phyloP scores from a whole-genome alignment of 495 filamentous ascomycete genomes.

The Amphirosellinia nigrospora region DNA sequence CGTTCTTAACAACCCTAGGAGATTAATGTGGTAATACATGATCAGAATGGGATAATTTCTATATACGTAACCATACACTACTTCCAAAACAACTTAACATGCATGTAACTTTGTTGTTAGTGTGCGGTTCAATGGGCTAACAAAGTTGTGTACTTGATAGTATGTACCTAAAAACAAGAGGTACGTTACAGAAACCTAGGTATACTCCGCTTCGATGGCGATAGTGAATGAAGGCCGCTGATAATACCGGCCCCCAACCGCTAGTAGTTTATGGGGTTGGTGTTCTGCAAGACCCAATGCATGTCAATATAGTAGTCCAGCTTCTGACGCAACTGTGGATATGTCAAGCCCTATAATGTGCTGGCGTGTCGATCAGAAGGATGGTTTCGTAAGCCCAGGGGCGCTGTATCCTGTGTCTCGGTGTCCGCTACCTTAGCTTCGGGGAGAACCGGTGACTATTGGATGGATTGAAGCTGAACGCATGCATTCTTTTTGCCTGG shows the following conservation, averaged over 20 bases:
- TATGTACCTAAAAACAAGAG: not conserved
- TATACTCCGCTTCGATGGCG: not conserved
- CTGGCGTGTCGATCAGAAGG: not conserved
- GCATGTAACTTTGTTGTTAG: not conserved
- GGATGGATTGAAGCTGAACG: not conserved
- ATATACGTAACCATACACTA: not conserved
- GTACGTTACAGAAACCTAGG: not conserved
- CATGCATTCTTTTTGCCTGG: not conserved
- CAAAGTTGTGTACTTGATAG: not conserved
- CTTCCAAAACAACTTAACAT: not conserved
- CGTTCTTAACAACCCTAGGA: not conserved
- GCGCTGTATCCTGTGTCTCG: not conserved
- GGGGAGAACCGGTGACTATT: not conserved
- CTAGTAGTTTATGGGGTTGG: slow-evolving; percentile 1
- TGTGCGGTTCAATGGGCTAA: not conserved
- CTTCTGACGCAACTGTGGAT: slow-evolving; percentile 18
- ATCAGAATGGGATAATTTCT: not conserved
- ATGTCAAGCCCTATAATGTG: not conserved
- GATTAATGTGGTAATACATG: not conserved
- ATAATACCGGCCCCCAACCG: not conserved
- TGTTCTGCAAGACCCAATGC: not conserved
- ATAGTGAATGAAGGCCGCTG: not conserved
- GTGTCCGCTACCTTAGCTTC: slow-evolving; percentile 5
- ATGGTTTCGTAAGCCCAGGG: not conserved
- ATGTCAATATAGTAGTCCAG: slow-evolving; percentile 13